Conservation (phyloP, 306 rosid species). For the Hippophae gyantsensis region DNA sequence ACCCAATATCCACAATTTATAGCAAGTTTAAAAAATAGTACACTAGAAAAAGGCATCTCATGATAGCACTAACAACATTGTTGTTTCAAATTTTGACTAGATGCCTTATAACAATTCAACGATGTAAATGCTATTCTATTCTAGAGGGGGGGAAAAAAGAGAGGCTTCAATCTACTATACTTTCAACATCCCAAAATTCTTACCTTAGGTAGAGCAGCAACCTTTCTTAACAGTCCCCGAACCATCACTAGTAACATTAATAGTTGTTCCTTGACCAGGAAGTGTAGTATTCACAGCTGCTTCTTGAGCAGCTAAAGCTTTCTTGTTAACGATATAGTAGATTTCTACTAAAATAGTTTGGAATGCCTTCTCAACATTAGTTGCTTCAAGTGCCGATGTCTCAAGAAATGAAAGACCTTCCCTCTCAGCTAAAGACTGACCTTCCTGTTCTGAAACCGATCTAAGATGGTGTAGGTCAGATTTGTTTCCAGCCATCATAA, state of each 20-base stretch:
- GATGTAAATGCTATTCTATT: constrained; percentile 46
- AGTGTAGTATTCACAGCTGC: constrained; percentile 39
- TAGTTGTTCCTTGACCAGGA: constrained; percentile 93
- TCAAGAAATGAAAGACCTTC: constrained; percentile 96
- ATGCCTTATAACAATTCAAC: constrained; percentile 43
- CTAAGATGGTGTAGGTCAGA: constrained; percentile 85
- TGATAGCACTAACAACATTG: constrained; percentile 32
- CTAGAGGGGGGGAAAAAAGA: constrained; percentile 20
- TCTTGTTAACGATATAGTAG: constrained; percentile 87
- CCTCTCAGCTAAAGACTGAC: constrained; percentile 81
- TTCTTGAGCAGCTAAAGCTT: constrained; percentile 98
- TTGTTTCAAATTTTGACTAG: constrained; percentile 39
- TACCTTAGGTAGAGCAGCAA: constrained; percentile 62
- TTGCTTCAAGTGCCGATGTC: constrained; percentile 93
- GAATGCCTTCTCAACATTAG: constrained; percentile 91
- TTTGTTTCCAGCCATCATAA: constrained; percentile 98
- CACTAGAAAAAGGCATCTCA: too few species aligned
- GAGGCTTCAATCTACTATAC: constrained; percentile 28
- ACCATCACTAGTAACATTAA: constrained; percentile 55
- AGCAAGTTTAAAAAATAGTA: too few species aligned
- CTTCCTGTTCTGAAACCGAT: constrained; percentile 79
- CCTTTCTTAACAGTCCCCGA: constrained; percentile 51
- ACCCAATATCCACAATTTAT: too few species aligned
- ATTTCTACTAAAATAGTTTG: constrained; percentile 92
- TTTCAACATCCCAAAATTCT: constrained; percentile 18